These are phyloP conservation scores for Aristolochia californica DNA, from an alignment of 164 flowering plant genomes.

Conservation along the genomic window DNA sequence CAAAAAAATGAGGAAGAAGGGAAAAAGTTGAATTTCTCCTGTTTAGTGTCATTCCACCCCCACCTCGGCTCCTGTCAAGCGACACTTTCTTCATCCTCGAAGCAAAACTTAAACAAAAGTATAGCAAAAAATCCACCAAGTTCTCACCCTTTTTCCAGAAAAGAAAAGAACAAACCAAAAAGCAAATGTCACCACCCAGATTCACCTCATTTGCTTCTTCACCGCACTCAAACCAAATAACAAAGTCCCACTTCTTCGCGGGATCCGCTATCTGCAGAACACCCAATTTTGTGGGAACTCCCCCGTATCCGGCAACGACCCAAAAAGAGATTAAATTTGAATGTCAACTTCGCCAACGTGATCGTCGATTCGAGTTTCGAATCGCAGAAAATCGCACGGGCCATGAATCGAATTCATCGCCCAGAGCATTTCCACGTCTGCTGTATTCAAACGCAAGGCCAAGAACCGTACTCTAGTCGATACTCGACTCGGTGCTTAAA, in stretches of 20 bases:
- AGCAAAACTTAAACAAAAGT: too few species aligned
- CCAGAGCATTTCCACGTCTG: slow-evolving; percentile 6
- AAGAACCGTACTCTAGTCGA: too few species aligned
- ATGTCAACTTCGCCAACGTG: too few species aligned
- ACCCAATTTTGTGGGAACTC: not conserved
- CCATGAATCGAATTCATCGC: too few species aligned
- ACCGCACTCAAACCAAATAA: not conserved
- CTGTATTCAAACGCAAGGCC: not conserved
- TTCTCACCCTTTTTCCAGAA: not conserved
- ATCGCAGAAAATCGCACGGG: too few species aligned
- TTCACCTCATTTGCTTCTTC: too few species aligned
- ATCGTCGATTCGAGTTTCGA: too few species aligned
- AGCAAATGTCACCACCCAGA: too few species aligned
- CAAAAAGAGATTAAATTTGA: not conserved
- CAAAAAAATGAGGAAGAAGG: not conserved
- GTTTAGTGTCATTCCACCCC: not conserved
- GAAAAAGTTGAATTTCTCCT: not conserved
- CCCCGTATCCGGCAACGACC: not conserved
- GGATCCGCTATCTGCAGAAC: not conserved
- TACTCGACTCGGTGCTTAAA: not conserved
- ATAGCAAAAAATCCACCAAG: too few species aligned
- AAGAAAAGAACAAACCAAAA: not conserved
- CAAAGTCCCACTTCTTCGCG: not conserved
- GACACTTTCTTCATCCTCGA: not conserved
- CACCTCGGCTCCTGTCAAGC: not conserved